Evolutionary conservation across 2,329 filamentous ascomycete genomes (phyloP), one percentile per base, ranked within the genome.

Genomic region (Chaetomium strumarium): DNA sequence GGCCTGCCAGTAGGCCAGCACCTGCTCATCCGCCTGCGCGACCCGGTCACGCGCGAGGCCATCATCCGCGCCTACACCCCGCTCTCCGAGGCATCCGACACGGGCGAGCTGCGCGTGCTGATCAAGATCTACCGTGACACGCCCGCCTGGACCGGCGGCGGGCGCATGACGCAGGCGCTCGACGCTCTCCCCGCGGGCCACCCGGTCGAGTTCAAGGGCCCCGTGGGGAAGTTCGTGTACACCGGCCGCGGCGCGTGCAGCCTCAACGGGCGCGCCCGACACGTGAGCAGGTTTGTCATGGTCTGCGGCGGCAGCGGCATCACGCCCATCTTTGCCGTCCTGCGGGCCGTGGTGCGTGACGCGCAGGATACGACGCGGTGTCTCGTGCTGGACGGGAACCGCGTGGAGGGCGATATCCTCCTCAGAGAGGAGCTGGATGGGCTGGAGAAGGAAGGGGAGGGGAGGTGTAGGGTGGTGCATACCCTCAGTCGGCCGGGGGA

Each of bases 11-110:
- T 87, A 0, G 91, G 91, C 14, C 88, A 96, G 64, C 91, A 96
- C 68, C 73, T 96, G 1, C 88, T 95, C 82, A 79, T 96, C 63
- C 85, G 88, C 3, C 74, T 95, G 3, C 81, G 81, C 24, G 88
- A 95, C 63, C 83, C 86, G 0, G 81, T 75, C 0, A 85, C 82
- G 0, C 74, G 75, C 42, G 86, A 92, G 63, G 76, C 83, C 31
- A 85, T 95, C 60, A 90, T 95, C 62, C 81, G 91, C 19, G 84
- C 88, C 6, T 96, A 96, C 71, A 96, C 91, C 0, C 91, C 90
- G 0, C 81, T 93, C 29, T 91, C 88, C 0, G 76, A 86, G 46
- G 76, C 60, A 3, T 70, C 68, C 0, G 75, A 83, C 19, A 70
- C 72, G 52, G 90, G 90, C 0, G 76, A 70, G 47, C 72, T 95